Evolutionary conservation across 371 early-diverging fungal genomes (phyloP).

Genomic region (Mortierella sp.): DNA sequence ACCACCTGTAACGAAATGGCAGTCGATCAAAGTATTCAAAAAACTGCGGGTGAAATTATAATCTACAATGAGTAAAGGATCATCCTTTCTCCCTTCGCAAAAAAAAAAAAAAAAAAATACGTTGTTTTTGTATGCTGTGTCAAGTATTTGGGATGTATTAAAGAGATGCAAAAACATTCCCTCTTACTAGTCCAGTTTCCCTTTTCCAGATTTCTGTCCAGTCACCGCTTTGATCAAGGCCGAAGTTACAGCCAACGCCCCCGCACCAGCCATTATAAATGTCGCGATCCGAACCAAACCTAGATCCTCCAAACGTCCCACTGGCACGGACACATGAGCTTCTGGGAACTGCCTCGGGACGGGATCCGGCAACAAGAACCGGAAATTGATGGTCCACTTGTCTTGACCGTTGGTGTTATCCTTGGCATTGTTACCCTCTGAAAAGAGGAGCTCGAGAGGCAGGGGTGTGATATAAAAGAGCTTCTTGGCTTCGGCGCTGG

Average conservation of each 20-base stretch:
- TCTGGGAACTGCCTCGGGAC: conserved; percentile 37
- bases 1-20: too few relatives aligned
- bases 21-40: too few relatives aligned
- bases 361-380: conserved; percentile 43
- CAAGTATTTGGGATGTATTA: too few relatives aligned
- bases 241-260: conserved; percentile 26
- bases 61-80: too few relatives aligned
- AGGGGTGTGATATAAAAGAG: conserved; percentile 39
- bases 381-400: conserved; percentile 20
- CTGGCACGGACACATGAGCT: conserved; percentile 40
- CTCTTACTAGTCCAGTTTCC: conserved; percentile 30
- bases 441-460: conserved; percentile 37
- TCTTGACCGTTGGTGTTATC: background rate
- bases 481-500: conserved; percentile 24
- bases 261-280: conserved; percentile 40
- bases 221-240: conserved; percentile 22
- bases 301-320: conserved; percentile 44
- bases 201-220: conserved; percentile 20
- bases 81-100: too few relatives aligned
- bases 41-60: too few relatives aligned
- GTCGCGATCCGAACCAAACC: conserved; percentile 30
- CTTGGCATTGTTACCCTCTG: background rate
- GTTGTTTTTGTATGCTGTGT: too few relatives aligned
- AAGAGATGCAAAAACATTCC: too few relatives aligned
- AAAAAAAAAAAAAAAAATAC: background rate